Evolutionary conservation across 192 early-diverging fungal species (phyloP).

Genomic region (Backusella tuberculispora): DNA sequence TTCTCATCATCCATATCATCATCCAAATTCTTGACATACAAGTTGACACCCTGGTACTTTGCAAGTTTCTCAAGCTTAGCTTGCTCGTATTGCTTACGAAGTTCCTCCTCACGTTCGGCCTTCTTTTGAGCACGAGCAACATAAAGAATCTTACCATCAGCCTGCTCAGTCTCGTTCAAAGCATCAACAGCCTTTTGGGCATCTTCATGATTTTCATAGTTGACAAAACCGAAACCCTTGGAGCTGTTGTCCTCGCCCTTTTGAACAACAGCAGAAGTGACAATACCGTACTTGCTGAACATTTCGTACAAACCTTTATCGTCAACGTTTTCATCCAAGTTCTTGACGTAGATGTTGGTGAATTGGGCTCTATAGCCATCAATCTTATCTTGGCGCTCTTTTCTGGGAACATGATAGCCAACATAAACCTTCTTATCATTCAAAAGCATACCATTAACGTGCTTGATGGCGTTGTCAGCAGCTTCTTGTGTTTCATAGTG

Average conservation of each 20-base stretch:
- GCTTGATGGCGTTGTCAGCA: slow-evolving; percentile 93
- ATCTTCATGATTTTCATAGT: slow-evolving; percentile 90
- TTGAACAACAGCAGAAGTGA: slow-evolving; percentile 82
- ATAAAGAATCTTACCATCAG: slow-evolving; percentile 88
- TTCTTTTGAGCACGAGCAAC: slow-evolving; percentile 99
- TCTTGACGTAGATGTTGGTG: slow-evolving; percentile 99
- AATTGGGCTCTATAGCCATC: slow-evolving; percentile 89
- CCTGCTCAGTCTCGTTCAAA: slow-evolving; percentile 90
- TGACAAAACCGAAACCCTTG: slow-evolving; percentile 97
- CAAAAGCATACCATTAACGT: slow-evolving; percentile 99
- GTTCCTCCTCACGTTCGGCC: slow-evolving; percentile 95
- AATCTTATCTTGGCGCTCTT: slow-evolving; percentile 90
- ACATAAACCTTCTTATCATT: slow-evolving; percentile 96
- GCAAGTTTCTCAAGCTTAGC: slow-evolving; percentile 93
- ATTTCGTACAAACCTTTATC: slow-evolving; percentile 79
- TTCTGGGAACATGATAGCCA: slow-evolving; percentile 88
- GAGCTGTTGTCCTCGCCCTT: slow-evolving; percentile 83
- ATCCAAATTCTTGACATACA: slow-evolving; percentile 99
- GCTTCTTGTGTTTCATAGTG: slow-evolving; percentile 96
- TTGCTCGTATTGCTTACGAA: slow-evolving; percentile 94
- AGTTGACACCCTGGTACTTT: slow-evolving; percentile 99
- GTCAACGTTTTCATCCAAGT: slow-evolving; percentile 80
- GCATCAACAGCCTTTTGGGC: slow-evolving; percentile 88
- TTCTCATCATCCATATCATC: slow-evolving; percentile 95
- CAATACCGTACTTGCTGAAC: slow-evolving; percentile 79